Base-by-base conservation (phyloP, 2,329 filamentous ascomycete species). In the Fonsecaea pedrosoi region DNA sequence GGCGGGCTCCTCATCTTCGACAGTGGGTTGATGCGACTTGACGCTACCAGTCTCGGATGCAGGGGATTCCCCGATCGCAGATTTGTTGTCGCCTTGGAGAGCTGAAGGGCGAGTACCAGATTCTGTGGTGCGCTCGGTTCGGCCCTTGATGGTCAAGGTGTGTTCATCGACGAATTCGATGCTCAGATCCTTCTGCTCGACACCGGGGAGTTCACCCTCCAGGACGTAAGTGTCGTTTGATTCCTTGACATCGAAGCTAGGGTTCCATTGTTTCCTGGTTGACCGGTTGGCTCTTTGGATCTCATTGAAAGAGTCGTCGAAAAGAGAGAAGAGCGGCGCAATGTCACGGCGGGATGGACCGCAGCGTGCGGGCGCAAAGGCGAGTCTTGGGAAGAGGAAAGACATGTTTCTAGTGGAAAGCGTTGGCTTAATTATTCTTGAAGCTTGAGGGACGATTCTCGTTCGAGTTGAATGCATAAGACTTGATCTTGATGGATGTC, bases 141-240 rank as follows among this genome's bases (percentile, higher is more conserved):
- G 77, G 37, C 82, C 82, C 70, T 80, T 80, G 66, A 84, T 77
- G 60, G 79, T 76, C 30, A 84, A 74, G 8, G 81, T 84, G 50
- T 82, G 78, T 9, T 78, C 74, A 66, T 84, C 82, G 60, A 78
- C 74, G 73, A 83, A 84, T 64, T 83, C 81, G 59, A 84, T 80
- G 62, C 80, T 76, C 58, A 84, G 73, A 62, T 82, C 77, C 67
- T 82, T 78, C 71, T 82, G 79, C 30, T 76, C 75, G 64, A 83
- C 75, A 13, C 82, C 82, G 2, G 82, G 82, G 0, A 84, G 74
- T 62, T 84, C 82, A 21, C 82, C 82, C 58, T 83, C 80, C 10
- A 84, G 77, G 66, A 79, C 71, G 73, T 83, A 84, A 48, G 78
- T 73, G 1, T 81, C 76, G 2, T 77, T 75, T 32, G 74, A 77